Percentiles rank a stretch among this genome's conserved stretches.
Evolutionary conservation across 352 stramenopile species (phyloP).

Genomic region (Saprolegnia diclina): DNA sequence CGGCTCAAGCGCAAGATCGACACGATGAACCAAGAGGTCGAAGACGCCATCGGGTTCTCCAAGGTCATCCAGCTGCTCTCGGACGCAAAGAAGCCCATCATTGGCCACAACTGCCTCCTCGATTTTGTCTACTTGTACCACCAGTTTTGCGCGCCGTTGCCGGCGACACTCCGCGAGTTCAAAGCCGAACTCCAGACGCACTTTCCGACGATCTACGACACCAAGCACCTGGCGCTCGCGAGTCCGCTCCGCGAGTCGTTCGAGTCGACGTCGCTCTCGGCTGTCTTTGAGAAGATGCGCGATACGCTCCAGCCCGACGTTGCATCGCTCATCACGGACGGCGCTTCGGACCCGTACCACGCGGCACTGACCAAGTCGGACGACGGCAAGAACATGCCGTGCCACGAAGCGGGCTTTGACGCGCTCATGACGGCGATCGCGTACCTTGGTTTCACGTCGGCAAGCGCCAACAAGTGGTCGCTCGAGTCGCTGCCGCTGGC

Average conservation of each 20-base stretch:
- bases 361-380: slow-evolving; percentile 44
- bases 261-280: slow-evolving; percentile 50
- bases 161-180: slow-evolving; percentile 59
- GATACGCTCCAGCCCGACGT: slow-evolving; percentile 51
- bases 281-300: slow-evolving; percentile 75
- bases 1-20: slow-evolving; percentile 25
- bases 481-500: slow-evolving; percentile 34
- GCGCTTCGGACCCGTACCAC: slow-evolving; percentile 59
- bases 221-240: slow-evolving; percentile 61
- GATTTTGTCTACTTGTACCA: slow-evolving; percentile 83
- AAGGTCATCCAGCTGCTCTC: slow-evolving; percentile 68
- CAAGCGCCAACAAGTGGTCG: slow-evolving; percentile 49
- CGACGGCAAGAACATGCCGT: slow-evolving; percentile 48
- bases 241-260: slow-evolving; percentile 41
- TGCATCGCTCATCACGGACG: slow-evolving; percentile 45
- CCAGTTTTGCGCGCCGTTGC: slow-evolving; percentile 78
- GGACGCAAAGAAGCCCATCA: slow-evolving; percentile 63
- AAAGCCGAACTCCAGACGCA: slow-evolving; percentile 57
- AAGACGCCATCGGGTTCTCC: slow-evolving; percentile 70
- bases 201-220: slow-evolving; percentile 77
- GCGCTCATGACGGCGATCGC: slow-evolving; percentile 80
- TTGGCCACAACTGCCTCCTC: slow-evolving; percentile 78
- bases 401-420: slow-evolving; percentile 81
- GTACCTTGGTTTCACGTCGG: slow-evolving; percentile 60
- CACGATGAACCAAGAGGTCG: slow-evolving; percentile 53